Evolutionary conservation across 257 asterid species (phyloP).

Genomic region (Salvia splendens): DNA sequence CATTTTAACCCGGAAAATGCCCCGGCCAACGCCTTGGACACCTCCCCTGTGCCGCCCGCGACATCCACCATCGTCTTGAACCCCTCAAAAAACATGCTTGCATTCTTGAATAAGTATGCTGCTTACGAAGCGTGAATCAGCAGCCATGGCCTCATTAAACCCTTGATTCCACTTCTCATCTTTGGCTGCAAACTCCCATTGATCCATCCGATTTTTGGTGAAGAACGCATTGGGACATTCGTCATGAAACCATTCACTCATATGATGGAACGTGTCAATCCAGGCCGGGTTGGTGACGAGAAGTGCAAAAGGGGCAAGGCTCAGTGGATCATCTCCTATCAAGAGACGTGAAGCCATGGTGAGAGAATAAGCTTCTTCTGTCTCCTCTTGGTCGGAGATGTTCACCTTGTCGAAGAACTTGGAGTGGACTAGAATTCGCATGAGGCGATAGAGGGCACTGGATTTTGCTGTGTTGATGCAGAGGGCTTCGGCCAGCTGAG

Average conservation of each 20-base stretch:
- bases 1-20: no score
- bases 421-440: constrained; percentile 23
- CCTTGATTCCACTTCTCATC: neutral
- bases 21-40: neutral
- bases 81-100: constrained; percentile 10
- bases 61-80: constrained; percentile 23
- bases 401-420: constrained; percentile 6
- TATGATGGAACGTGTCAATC: neutral
- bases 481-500: constrained; percentile 2
- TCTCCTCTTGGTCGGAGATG: neutral
- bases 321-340: neutral
- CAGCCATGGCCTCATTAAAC: constrained; percentile 14
- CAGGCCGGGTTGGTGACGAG: neutral
- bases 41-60: neutral
- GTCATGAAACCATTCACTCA: constrained; percentile 21
- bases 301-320: neutral
- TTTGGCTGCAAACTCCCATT: neutral
- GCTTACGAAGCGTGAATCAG: neutral
- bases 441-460: neutral
- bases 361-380: constrained; percentile 12
- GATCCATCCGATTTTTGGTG: neutral
- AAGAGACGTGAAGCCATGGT: neutral
- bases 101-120: neutral
- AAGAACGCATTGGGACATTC: neutral
- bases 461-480: constrained; percentile 23